Percentiles rank a stretch among this genome's conserved stretches.
These are phyloP conservation scores for Choiromyces venosus DNA, from an alignment of 495 filamentous ascomycete species.

Conservation along the genomic window DNA sequence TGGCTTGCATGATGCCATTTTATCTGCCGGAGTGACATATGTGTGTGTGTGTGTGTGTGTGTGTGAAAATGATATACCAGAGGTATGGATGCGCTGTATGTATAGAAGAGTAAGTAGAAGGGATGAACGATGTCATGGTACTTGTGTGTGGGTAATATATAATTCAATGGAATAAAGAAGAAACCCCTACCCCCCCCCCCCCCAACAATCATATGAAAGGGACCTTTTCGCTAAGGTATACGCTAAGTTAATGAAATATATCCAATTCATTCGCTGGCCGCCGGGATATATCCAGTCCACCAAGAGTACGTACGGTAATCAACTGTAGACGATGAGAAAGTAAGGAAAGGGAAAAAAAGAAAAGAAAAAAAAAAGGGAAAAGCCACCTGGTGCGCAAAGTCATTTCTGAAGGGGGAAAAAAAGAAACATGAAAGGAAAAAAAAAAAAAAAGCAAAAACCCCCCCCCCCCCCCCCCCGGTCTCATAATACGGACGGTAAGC, in stretches of 20 bases:
- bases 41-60: no score
- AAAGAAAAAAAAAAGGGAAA: slow-evolving; percentile 11
- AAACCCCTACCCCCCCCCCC: no score
- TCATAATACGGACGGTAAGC: background rate
- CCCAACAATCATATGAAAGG: background rate
- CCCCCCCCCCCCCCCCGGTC: background rate
- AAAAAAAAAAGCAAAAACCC: slow-evolving; percentile 10
- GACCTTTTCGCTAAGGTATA: background rate
- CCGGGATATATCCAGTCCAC: background rate
- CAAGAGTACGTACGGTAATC: background rate
- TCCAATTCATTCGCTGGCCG: background rate
- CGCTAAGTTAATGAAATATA: background rate
- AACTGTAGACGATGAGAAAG: background rate
- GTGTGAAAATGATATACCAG: background rate
- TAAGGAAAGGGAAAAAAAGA: slow-evolving; percentile 6
- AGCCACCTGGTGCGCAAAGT: slow-evolving; percentile 10
- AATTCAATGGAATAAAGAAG: background rate
- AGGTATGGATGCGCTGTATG: background rate
- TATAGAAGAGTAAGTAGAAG: background rate
- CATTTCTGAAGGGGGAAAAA: slow-evolving; percentile 13
- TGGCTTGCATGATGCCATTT: background rate
- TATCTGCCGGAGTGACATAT: background rate
- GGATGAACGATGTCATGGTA: background rate
- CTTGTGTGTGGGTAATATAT: background rate
- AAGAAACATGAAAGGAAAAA: slow-evolving; percentile 11